Evolutionary conservation across 2,329 filamentous ascomycete genomes (phyloP), one percentile per base, ranked within the genome.

Genomic region (Ambrosiella beaveri): DNA sequence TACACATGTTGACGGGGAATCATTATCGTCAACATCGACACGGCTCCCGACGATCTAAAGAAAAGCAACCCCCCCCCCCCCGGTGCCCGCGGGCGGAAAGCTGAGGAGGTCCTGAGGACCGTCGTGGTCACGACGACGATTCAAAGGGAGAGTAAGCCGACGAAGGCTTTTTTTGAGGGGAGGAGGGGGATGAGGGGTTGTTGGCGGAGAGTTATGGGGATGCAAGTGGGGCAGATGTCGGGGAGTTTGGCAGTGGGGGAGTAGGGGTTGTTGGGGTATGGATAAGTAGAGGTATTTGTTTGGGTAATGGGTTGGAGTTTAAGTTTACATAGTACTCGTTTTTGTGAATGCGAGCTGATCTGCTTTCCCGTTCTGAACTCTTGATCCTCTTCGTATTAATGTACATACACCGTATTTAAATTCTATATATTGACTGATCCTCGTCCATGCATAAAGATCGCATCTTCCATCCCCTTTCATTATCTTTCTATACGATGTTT

Each of bases 121-220:
- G 70, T 71, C 15, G 57, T 70, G 39, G 66, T 70, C 17, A 71
- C 69, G n/a, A 71, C 69, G 5, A 70, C 69, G 5, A 71, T 71
- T 58, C 63, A 67, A 61, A 64, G 67, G 36, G 68, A 71, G 55
- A 68, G 64, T 59, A 64, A 64, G n/a, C 65, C 65, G 1, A 64
- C 60, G 27, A 62, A 62, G 15, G 56, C 56, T 7, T 61, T 52
- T 35, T 56, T 58, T 36, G 52, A 58, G 12, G 54, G 54, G 6
- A n/a, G n/a, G n/a, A n/a, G n/a, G 57, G 39, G 3, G 45, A 61
- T 11, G 59, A 61, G 56, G 19, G 59, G 13, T 45, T 61, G 13
- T 44, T 61, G 17, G 53, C 52, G 7, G 52, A 51, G 38, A 49
- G 39, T 8, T 49, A 47, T 35, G 19, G 38, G 35, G 27, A 54